A percentile compares a stretch with the other conserved stretches of the same genome.
Conservation (phyloP, 495 filamentous ascomycete species). For the Daldinia childiae region DNA sequence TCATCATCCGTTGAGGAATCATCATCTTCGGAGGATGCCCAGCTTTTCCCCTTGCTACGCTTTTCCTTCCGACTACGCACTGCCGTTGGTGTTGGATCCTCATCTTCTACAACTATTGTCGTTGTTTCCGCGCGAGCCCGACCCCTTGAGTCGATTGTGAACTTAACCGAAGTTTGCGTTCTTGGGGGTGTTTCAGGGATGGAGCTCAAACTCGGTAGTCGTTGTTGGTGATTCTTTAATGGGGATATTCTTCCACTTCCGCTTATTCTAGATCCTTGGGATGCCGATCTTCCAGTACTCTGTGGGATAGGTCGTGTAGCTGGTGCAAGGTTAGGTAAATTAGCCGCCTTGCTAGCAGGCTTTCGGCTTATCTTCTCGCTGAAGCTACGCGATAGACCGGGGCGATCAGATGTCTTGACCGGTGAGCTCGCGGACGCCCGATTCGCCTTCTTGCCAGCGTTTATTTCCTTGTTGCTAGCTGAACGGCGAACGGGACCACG, state of each 20-base stretch:
- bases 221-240: conserved; percentile 57
- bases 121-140: conserved; percentile 77
- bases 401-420: conserved; percentile 58
- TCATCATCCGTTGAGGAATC: conserved; percentile 72
- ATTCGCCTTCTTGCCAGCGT: conserved; percentile 49
- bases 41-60: conserved; percentile 32
- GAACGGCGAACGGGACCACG: conserved; percentile 54
- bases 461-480: conserved; percentile 52
- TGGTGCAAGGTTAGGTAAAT: conserved; percentile 51
- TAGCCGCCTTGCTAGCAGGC: conserved; percentile 39
- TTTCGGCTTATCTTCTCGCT: conserved; percentile 62
- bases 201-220: conserved; percentile 58
- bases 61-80: conserved; percentile 37
- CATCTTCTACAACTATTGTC: conserved; percentile 62
- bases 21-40: conserved; percentile 58
- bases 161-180: conserved; percentile 67
- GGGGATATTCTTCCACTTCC: conserved; percentile 62
- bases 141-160: conserved; percentile 77
- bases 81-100: conserved; percentile 43
- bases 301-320: conserved; percentile 37
- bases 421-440: conserved; percentile 64
- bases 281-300: conserved; percentile 46
- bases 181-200: conserved; percentile 60
- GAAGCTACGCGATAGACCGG: conserved; percentile 68
- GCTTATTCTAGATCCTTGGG: conserved; percentile 50